A percentile compares a stretch with the other conserved stretches of the same genome.
Evolutionary conservation across 495 filamentous ascomycete genomes (phyloP).

Genomic region (Collariella sp.): DNA sequence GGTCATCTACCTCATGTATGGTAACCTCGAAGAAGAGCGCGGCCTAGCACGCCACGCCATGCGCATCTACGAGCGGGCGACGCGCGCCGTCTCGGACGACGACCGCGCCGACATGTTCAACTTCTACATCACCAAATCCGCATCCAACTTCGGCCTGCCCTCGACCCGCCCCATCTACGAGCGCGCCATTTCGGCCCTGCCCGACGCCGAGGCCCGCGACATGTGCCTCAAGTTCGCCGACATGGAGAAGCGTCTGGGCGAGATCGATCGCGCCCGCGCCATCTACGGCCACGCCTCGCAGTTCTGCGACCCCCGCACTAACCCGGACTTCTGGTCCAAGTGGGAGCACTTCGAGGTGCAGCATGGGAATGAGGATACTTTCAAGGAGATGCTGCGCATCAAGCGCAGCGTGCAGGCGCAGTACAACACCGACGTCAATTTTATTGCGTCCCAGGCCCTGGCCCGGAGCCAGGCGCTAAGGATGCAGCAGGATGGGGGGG

Average conservation of each 20-base stretch:
- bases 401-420: slow-evolving; percentile 96
- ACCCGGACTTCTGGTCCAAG: slow-evolving; percentile 84
- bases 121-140: slow-evolving; percentile 98
- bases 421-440: slow-evolving; percentile 98
- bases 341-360: slow-evolving; percentile 97
- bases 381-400: slow-evolving; percentile 97
- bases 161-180: slow-evolving; percentile 98
- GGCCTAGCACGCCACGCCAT: slow-evolving; percentile 96
- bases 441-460: slow-evolving; percentile 92
- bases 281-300: slow-evolving; percentile 96
- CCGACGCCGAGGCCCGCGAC: slow-evolving; percentile 86
- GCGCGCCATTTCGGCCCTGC: slow-evolving; percentile 80
- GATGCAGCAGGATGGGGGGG: slow-evolving; percentile 33
- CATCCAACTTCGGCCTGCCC: slow-evolving; percentile 92
- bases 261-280: slow-evolving; percentile 90
- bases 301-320: slow-evolving; percentile 91
- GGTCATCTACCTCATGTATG: slow-evolving; percentile 94
- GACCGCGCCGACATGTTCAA: slow-evolving; percentile 97
- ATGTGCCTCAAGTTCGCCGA: slow-evolving; percentile 99
- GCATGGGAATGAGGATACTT: slow-evolving; percentile 98
- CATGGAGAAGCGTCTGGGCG: slow-evolving; percentile 92
- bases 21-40: slow-evolving; percentile 91
- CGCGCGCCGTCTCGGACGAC: slow-evolving; percentile 89
- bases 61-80: slow-evolving; percentile 97
- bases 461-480: slow-evolving; percentile 61